Evolutionary conservation across 2,329 filamentous ascomycete genomes (phyloP), one percentile per base, ranked within the genome.

Genomic region (Microcyclosporella mali): DNA sequence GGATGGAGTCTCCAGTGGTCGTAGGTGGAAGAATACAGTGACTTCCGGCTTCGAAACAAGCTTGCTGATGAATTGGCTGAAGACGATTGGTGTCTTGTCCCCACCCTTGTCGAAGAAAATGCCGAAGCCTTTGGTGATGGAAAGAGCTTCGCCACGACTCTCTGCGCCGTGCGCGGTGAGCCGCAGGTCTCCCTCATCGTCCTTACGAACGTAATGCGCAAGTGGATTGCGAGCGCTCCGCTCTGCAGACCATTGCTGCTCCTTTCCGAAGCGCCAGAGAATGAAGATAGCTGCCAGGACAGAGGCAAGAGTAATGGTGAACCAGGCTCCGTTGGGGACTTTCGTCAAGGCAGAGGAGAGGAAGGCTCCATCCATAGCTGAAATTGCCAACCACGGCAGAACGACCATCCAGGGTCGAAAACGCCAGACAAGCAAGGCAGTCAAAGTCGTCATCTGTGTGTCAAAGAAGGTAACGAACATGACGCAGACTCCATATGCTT

Each of bases 41-140:
- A 85, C 75, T 21, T 84, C 78, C 0, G 84, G 82, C 4, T 76
- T 69, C 0, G 80, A 77, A 35, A 77, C 75, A 48, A 88, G 81
- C 58, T 88, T 88, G 38, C 73, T 75, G 8, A 86, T 70, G 57
- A 88, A 88, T 40, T 88, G 81, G 3, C 79, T 77, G 60, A 86
- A 88, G 8, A 83, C 80, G 6, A 74, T 75, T 1, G 82, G 83
- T 0, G 77, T 78, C 4, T 74, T 73, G 29, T 78, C 73, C 33
- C 84, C 84, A 1, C 77, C 73, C 64, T 89, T 88, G 66, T 89
- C 85, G 60, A 89, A 88, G 68, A 86, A 88, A 41, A 89, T 79
- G 1, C 82, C 84, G 78, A 73, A 19, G 72, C 85, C 64, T 37
- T 55, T 54, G 40, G 55, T 60, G 30, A 66, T 67, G 19, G 69